Base-by-base conservation (phyloP, 2,329 filamentous ascomycete species). In the Aspergillus fischeri region DNA sequence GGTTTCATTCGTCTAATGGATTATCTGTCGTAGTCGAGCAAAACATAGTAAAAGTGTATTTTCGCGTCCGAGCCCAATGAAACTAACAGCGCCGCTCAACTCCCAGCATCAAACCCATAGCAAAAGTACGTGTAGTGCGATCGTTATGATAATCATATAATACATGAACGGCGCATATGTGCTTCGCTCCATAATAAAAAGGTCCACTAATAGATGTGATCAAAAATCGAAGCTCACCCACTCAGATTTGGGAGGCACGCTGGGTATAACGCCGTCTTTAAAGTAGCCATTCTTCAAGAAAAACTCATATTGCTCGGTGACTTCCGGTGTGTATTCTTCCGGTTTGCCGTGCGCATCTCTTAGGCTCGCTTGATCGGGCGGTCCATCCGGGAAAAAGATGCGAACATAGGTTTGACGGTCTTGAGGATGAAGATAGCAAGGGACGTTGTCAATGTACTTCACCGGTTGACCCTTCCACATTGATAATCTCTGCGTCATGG, bases 171-270 rank as follows among this genome's bases (percentile, higher is more conserved):
- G 21, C 21, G 28, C 52, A 49, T 21, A 28, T 56, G 48, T 50
- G 27, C 28, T 32, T 25, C 17, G 52, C 52, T 35, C 42, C 10
- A 10, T 35, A 53, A 56, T 38, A 51, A 49, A 45, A 49, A 53
- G 10, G 9, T 49, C 14, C n/a, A 42, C 11, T 2, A 45, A 25
- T 17, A 60, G 25, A 21, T 25, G 27, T 77, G 14, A n/a, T 35
- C 73, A 92, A 66, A 93, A 86, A 68, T 91, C 85, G 83, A 88
- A 93, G 28, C 77, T 74, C 63, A 86, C 86, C 80, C 86, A 93
- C 67, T 93, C 91, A 60, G 85, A 81, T 73, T 86, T 87, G 0
- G 92, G 92, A 21, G 92, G 90, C 49, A 91, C 76, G 64, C 88
- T 81, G 0, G 92, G 92, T 77, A 96, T 88, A 6, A 86, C 66